Percentiles rank a stretch among this genome's conserved stretches.
Evolutionary conservation across 2,329 filamentous ascomycete species (phyloP).

Genomic region (Fusarium praegraminearum): DNA sequence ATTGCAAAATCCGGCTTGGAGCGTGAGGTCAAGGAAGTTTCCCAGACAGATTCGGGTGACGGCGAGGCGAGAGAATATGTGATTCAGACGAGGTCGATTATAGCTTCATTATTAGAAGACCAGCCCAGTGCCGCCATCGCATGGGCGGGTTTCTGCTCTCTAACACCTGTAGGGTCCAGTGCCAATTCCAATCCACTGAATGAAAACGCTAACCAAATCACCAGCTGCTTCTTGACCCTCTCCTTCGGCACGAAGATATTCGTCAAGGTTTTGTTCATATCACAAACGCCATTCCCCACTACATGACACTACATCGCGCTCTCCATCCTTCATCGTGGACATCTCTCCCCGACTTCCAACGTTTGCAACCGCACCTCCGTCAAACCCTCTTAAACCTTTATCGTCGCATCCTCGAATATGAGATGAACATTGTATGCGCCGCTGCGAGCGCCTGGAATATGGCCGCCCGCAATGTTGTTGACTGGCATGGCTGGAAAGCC

Average conservation of each 20-base stretch:
- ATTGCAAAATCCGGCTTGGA: conserved; percentile 50
- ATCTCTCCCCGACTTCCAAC: conserved; percentile 42
- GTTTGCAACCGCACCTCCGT: conserved; percentile 35
- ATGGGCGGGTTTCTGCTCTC: conserved; percentile 54
- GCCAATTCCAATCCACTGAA: neutral
- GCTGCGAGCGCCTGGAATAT: conserved; percentile 54
- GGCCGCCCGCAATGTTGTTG: conserved; percentile 53
- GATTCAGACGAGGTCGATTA: conserved; percentile 44
- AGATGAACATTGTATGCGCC: conserved; percentile 57
- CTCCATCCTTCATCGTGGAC: conserved; percentile 44
- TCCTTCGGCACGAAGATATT: conserved; percentile 50
- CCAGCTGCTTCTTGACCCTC: conserved; percentile 54
- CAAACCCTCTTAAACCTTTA: conserved; percentile 48
- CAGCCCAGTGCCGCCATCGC: conserved; percentile 51
- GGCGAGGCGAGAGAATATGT: conserved; percentile 48
- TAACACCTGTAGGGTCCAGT: conserved; percentile 52
- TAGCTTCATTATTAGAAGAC: conserved; percentile 44
- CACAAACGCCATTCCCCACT: conserved; percentile 52
- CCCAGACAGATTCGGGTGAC: conserved; percentile 47
- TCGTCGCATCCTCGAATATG: conserved; percentile 53
- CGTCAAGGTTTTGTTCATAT: conserved; percentile 50
- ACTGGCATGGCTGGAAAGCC: conserved; percentile 50
- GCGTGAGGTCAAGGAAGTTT: conserved; percentile 44
- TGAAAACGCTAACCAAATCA: neutral
- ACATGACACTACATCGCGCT: conserved; percentile 50